Evolutionary conservation across 352 stramenopile genomes (phyloP).

Genomic region (Pythium scleroteichum): DNA sequence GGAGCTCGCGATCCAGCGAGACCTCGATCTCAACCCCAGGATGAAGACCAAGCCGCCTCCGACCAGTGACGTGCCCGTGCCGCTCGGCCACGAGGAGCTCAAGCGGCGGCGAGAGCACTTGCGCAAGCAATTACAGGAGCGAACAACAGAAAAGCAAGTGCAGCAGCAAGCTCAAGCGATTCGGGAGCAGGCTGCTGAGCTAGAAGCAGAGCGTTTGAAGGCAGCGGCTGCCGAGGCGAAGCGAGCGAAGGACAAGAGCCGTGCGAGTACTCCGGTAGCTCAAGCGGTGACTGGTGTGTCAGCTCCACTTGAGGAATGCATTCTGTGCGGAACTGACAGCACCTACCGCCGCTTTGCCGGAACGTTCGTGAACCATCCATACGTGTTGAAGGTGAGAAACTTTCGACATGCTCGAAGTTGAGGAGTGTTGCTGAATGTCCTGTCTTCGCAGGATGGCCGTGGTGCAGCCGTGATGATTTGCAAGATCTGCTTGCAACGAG

Average conservation of each 20-base stretch:
- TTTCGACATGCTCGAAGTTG: not conserved
- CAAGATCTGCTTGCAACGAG: conserved; percentile 63
- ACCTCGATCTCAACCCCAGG: conserved; percentile 9
- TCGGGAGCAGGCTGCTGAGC: conserved; percentile 11
- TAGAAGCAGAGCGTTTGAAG: conserved; percentile 11
- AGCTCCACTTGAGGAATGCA: conserved; percentile 26
- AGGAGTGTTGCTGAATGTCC: not conserved
- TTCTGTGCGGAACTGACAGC: conserved; percentile 46
- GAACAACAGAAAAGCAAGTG: conserved; percentile 1
- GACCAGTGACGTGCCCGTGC: not conserved
- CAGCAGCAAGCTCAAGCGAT: conserved; percentile 19
- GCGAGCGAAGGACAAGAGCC: conserved; percentile 10
- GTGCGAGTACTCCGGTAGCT: not conserved
- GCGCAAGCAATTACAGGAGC: conserved; percentile 11
- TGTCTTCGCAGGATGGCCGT: conserved; percentile 38
- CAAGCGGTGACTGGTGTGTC: not conserved
- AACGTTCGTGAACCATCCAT: conserved; percentile 60
- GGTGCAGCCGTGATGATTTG: conserved; percentile 54
- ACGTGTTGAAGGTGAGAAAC: conserved; percentile 61
- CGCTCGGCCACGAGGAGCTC: conserved; percentile 23
- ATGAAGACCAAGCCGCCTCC: conserved; percentile 5
- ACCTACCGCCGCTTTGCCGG: conserved; percentile 14
- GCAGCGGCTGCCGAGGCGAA: conserved; percentile 14
- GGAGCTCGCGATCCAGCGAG: conserved; percentile 53
- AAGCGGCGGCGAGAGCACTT: conserved; percentile 13